phyloP scores from a whole-genome alignment of 2,329 filamentous ascomycete species.

The Stagonosporopsis cucurbitacearum region DNA sequence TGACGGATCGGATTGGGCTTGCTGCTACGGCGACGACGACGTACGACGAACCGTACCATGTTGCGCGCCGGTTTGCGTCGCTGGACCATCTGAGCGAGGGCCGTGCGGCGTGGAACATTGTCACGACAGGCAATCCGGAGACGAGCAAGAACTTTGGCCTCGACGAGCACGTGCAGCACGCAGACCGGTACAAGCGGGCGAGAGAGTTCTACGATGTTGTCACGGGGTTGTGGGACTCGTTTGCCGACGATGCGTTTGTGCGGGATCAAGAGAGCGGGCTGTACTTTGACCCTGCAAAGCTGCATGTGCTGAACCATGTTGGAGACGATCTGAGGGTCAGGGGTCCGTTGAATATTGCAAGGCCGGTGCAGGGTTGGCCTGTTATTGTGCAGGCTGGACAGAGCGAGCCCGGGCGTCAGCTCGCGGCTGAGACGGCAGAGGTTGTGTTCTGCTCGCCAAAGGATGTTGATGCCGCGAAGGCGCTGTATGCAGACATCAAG shows the following conservation, averaged over 20 bases:
- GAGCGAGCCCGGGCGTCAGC: conserved; percentile 59
- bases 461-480: conserved; percentile 56
- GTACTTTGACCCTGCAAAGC: conserved; percentile 63
- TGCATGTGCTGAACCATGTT: conserved; percentile 61
- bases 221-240: conserved; percentile 72
- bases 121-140: conserved; percentile 70
- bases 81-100: conserved; percentile 70
- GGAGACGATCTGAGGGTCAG: conserved; percentile 56
- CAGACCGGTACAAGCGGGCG: conserved; percentile 70
- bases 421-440: conserved; percentile 62
- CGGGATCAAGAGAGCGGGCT: conserved; percentile 62
- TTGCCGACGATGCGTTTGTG: conserved; percentile 69
- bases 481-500: conserved; percentile 61
- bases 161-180: conserved; percentile 64
- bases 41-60: conserved; percentile 71
- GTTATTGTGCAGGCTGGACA: conserved; percentile 64
- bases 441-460: conserved; percentile 60
- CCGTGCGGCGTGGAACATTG: conserved; percentile 56
- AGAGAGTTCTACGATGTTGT: conserved; percentile 73
- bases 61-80: conserved; percentile 67
- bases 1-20: conserved; percentile 72
- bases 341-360: conserved; percentile 60
- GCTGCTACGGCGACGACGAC: conserved; percentile 71
- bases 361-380: conserved; percentile 62
- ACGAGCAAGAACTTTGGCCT: conserved; percentile 68